Base-by-base conservation (phyloP, 2,329 filamentous ascomycete species). In the Fusarium phyllophilum region DNA sequence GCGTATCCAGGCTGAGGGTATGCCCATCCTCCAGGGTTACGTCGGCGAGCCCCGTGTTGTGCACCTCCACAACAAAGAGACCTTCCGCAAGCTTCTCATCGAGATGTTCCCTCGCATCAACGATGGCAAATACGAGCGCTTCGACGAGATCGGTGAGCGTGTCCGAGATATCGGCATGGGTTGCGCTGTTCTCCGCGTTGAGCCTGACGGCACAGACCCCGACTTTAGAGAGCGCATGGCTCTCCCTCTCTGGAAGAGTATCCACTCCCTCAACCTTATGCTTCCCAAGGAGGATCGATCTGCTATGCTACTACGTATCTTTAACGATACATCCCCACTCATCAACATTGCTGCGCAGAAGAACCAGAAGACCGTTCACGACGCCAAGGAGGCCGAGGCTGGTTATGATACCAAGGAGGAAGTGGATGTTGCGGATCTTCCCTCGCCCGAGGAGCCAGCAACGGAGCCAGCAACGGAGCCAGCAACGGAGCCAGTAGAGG, bases 31-130 rank as follows among this genome's bases (percentile, higher is more conserved):
- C 41, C 93, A 97, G 80, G 93, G 94, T 33, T 98, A 97, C 88
- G 92, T 98, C 4, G 94, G 94, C 26, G 89, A 93, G 75, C 86
- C 90, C 61, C 90, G 96, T 24, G 89, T 96, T 15, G 89, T 99
- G 44, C 88, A 89, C 60, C 86, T 98, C 62, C 90, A 89, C 75
- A 91, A 93, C 81, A 92, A 94, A 85, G 89, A 92, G 75, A 98
- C 95, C 1, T 88, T 99, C 72, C 90, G 90, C 69, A 92, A 89
- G 79, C 89, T 99, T 29, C 89, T 99, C 54, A 92, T 95, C 60
- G 96, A 99, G 84, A 97, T 99, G 94, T 99, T 99, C 85, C 95
- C 96, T 59, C 95, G 94, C 81, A 91, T 98, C 68, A 87, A 90
- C 70, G 90, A 92, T 67, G 90, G 91, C 61, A 92, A 90, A 66